phyloP scores from a whole-genome alignment of 2,329 filamentous ascomycete genomes.

The Xylaria sp. region DNA sequence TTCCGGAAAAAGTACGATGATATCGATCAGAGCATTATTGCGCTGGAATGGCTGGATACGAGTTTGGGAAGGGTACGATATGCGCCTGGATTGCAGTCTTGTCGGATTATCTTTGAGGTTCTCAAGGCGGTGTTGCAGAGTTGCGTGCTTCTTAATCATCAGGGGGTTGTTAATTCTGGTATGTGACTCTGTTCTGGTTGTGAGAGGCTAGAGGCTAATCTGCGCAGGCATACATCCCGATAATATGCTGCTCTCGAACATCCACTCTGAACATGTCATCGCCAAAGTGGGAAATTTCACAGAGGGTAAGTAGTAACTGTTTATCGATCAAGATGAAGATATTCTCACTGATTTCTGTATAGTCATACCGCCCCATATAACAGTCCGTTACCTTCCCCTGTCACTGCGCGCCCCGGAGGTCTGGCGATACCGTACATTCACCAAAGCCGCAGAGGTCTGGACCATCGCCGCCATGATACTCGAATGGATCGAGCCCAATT shows the following conservation, averaged over 20 bases:
- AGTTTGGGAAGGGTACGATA: neutral
- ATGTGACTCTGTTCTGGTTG: neutral
- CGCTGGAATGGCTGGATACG: neutral
- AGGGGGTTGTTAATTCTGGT: neutral
- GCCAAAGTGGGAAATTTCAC: neutral
- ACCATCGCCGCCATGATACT: neutral
- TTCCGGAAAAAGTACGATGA: neutral
- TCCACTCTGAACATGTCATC: neutral
- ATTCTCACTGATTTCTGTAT: neutral
- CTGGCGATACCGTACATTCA: neutral
- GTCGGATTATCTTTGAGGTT: neutral
- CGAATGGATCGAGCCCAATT: neutral
- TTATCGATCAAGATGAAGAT: neutral
- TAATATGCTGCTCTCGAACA: neutral
- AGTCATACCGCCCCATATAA: neutral
- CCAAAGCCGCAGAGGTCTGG: neutral
- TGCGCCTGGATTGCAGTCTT: neutral
- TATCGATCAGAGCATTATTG: neutral
- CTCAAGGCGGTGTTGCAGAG: neutral
- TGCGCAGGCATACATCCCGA: neutral
- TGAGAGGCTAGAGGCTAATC: neutral
- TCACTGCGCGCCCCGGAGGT: neutral
- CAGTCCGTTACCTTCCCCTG: neutral
- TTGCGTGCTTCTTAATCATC: neutral
- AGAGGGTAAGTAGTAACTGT: neutral